A percentile compares a stretch with the other conserved stretches of the same genome.
Evolutionary conservation across 2,329 filamentous ascomycete genomes (phyloP).

Genomic region (Mollisiaceae sp.): DNA sequence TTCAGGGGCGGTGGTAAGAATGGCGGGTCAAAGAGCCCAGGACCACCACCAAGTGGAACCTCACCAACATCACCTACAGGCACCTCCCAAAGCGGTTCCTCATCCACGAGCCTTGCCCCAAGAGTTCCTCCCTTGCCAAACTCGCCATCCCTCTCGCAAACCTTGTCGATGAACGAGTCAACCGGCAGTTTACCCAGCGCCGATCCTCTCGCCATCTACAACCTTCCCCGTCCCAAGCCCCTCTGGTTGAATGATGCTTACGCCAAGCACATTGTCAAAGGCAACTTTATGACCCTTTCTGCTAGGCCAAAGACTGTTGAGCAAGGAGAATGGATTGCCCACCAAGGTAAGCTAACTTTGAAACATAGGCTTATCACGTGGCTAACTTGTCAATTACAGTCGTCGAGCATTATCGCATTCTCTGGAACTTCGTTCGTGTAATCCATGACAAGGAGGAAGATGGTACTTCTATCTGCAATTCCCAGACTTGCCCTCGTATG

Average conservation of each 20-base stretch:
- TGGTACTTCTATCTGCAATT: slow-evolving; percentile 81
- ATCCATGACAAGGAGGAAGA: slow-evolving; percentile 85
- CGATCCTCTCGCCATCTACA: slow-evolving; percentile 63
- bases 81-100: slow-evolving; percentile 54
- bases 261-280: slow-evolving; percentile 89
- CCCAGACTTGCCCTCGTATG: slow-evolving; percentile 85
- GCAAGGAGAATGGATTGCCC: slow-evolving; percentile 92
- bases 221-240: slow-evolving; percentile 70
- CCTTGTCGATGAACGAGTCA: slow-evolving; percentile 71
- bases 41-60: slow-evolving; percentile 49
- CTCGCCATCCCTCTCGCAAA: slow-evolving; percentile 68
- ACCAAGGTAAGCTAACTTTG: slow-evolving; percentile 71
- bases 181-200: slow-evolving; percentile 24
- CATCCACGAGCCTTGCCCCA: slow-evolving; percentile 58
- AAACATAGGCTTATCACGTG: slow-evolving; percentile 22
- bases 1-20: slow-evolving; percentile 61
- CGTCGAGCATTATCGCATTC: slow-evolving; percentile 88
- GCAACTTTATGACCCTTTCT: slow-evolving; percentile 95
- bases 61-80: slow-evolving; percentile 53
- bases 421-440: slow-evolving; percentile 88
- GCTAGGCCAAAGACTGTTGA: slow-evolving; percentile 93
- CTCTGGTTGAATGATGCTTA: slow-evolving; percentile 78
- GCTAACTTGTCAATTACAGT: slow-evolving; percentile 57
- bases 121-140: slow-evolving; percentile 66
- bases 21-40: slow-evolving; percentile 58